Conservation (phyloP, 2,329 filamentous ascomycete genomes). For the Sclerotinia glacialis region DNA sequence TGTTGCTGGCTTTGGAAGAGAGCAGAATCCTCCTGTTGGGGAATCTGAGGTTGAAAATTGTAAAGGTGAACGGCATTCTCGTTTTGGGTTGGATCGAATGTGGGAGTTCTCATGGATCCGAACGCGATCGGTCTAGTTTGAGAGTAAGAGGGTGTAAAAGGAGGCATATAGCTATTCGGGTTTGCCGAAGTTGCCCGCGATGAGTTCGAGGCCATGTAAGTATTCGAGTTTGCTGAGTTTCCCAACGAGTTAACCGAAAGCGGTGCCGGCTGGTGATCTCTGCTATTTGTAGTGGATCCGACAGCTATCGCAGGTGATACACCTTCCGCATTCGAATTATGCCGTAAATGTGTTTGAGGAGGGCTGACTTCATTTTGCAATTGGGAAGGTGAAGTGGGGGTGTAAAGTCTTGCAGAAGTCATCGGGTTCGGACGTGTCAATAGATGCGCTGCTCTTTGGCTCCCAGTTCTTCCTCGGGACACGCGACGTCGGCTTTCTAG, state of each 20-base stretch:
- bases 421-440: conserved; percentile 30
- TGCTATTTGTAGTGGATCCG: conserved; percentile 3
- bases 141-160: neutral
- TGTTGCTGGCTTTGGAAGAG: neutral
- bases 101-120: neutral
- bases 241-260: neutral
- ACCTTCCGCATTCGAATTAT: conserved; percentile 10
- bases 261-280: neutral
- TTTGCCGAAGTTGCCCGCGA: neutral
- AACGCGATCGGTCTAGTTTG: neutral
- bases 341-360: neutral
- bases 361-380: conserved; percentile 9
- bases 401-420: conserved; percentile 29
- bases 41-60: neutral
- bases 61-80: neutral
- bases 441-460: conserved; percentile 26
- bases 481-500: conserved; percentile 31
- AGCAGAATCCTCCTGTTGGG: neutral
- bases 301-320: conserved; percentile 14
- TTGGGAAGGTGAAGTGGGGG: neutral
- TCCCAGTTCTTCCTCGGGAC: conserved; percentile 30
- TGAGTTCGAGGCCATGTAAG: neutral
- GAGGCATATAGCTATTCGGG: neutral
- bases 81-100: neutral
- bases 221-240: neutral